Evolutionary conservation across 768 basidiomycete genomes (phyloP).

Genomic region (Kwoniella sp.): DNA sequence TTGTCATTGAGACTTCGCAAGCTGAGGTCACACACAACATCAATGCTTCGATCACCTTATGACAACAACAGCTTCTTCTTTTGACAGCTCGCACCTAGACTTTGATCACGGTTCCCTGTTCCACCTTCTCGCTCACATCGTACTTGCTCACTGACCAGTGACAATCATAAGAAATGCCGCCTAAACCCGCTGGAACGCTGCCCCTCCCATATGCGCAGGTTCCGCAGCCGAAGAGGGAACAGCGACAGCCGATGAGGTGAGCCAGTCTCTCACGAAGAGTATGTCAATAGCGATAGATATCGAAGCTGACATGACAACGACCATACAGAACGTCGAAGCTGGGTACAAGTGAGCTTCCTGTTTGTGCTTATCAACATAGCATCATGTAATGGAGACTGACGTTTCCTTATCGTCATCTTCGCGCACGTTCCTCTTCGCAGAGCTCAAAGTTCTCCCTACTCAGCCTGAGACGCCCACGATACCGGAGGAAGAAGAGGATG

Average conservation of each 20-base stretch:
- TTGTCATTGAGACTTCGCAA: no score
- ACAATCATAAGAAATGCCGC: slow-evolving; percentile 30
- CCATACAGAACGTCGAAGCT: slow-evolving; percentile 53
- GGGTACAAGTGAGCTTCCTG: slow-evolving; percentile 39
- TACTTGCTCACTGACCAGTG: no score
- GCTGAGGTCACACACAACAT: no score
- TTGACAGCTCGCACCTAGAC: no score
- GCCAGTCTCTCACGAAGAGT: slow-evolving; percentile 18
- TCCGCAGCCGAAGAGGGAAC: slow-evolving; percentile 46
- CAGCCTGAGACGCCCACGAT: slow-evolving; percentile 47
- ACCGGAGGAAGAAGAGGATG: slow-evolving; percentile 53
- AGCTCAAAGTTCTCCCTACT: slow-evolving; percentile 55
- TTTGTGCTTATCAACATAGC: not conserved
- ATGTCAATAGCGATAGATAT: no score
- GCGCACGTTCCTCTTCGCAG: slow-evolving; percentile 19
- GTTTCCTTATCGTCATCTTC: not conserved
- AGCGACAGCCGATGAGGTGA: slow-evolving; percentile 54
- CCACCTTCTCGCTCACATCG: no score
- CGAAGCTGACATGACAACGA: not conserved
- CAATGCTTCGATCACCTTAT: no score
- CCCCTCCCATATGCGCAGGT: slow-evolving; percentile 54
- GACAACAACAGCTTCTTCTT: no score
- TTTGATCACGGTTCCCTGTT: no score
- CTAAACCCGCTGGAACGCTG: slow-evolving; percentile 33
- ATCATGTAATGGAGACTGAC: not conserved